Percentiles rank a stretch among this genome's conserved stretches.
These are phyloP conservation scores for Candida freyschussii DNA, from an alignment of 1,139 yeast genomes.

Conservation along the genomic window DNA sequence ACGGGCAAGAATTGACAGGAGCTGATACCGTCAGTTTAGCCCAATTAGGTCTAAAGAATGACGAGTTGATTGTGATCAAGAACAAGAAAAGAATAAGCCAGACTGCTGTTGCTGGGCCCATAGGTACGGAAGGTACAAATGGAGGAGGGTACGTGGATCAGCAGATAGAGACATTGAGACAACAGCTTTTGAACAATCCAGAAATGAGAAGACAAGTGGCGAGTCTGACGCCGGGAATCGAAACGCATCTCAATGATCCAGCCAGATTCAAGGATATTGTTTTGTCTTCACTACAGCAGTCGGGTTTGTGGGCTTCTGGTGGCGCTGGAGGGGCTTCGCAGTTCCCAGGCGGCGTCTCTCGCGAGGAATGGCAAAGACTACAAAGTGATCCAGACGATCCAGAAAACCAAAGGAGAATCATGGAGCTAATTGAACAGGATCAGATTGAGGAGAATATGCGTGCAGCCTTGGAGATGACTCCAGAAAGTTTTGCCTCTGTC, in stretches of 20 bases:
- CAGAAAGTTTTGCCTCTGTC: slow-evolving; percentile 81
- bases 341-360: slow-evolving; percentile 26
- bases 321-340: slow-evolving; percentile 10
- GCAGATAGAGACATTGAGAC: slow-evolving; percentile 49
- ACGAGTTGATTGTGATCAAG: slow-evolving; percentile 51
- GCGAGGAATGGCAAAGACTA: slow-evolving; percentile 45
- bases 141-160: slow-evolving; percentile 24
- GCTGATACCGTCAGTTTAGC: slow-evolving; percentile 35
- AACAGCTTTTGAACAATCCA: slow-evolving; percentile 40
- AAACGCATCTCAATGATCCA: slow-evolving; percentile 45
- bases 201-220: slow-evolving; percentile 33
- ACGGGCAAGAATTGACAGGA: slow-evolving; percentile 37
- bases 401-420: slow-evolving; percentile 60
- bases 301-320: too few relatives aligned
- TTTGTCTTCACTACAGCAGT: slow-evolving; percentile 29
- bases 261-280: slow-evolving; percentile 46
- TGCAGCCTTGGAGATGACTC: slow-evolving; percentile 79
- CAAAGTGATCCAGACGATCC: slow-evolving; percentile 69
- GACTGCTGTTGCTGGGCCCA: not conserved
- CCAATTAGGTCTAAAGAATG: slow-evolving; percentile 45
- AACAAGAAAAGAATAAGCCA: slow-evolving; percentile 22
- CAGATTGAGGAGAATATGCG: slow-evolving; percentile 75
- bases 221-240: slow-evolving; percentile 39
- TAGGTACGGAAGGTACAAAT: not conserved
- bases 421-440: slow-evolving; percentile 66